These are phyloP conservation scores for Talaromyces atroroseus DNA, from an alignment of 2,329 filamentous ascomycete species.

Conservation along the genomic window DNA sequence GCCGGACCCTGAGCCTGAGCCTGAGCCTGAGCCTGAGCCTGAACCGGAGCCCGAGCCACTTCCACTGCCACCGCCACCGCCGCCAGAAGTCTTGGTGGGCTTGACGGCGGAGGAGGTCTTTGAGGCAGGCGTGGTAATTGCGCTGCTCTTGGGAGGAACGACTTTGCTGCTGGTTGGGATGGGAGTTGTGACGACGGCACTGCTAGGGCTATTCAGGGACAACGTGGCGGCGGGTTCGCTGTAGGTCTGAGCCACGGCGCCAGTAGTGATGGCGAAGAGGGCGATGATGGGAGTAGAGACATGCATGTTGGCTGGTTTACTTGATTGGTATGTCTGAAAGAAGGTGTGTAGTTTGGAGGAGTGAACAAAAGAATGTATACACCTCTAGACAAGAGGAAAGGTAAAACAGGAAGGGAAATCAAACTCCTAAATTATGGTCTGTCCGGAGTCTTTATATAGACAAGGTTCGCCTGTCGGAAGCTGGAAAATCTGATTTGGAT, in stretches of 20 bases:
- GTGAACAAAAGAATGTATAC: not conserved
- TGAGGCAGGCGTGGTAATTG: not conserved
- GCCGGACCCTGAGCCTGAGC: slow-evolving; percentile 10
- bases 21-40: slow-evolving; percentile 14
- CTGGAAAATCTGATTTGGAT: not conserved
- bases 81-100: slow-evolving; percentile 4
- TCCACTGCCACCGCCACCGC: slow-evolving; percentile 14
- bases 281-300: slow-evolving; percentile 17
- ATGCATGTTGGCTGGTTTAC: slow-evolving; percentile 22
- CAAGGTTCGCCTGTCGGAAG: not conserved
- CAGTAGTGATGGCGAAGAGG: slow-evolving; percentile 19
- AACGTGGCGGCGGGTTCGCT: slow-evolving; percentile 16
- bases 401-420: not conserved
- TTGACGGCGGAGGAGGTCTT: slow-evolving; percentile 1
- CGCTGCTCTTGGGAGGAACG: not conserved
- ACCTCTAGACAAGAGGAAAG: not conserved
- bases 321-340: not conserved
- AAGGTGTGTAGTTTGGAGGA: not conserved
- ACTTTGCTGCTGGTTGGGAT: slow-evolving; percentile 2
- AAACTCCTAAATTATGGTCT: not conserved
- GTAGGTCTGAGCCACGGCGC: slow-evolving; percentile 14
- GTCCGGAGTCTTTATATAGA: not conserved
- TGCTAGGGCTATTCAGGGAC: slow-evolving; percentile 3
- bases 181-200: slow-evolving; percentile 7
- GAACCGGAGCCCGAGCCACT: slow-evolving; percentile 16